phyloP scores from a whole-genome alignment of 1,139 yeast genomes.

The Zhuliangozyma blackwelliae region DNA sequence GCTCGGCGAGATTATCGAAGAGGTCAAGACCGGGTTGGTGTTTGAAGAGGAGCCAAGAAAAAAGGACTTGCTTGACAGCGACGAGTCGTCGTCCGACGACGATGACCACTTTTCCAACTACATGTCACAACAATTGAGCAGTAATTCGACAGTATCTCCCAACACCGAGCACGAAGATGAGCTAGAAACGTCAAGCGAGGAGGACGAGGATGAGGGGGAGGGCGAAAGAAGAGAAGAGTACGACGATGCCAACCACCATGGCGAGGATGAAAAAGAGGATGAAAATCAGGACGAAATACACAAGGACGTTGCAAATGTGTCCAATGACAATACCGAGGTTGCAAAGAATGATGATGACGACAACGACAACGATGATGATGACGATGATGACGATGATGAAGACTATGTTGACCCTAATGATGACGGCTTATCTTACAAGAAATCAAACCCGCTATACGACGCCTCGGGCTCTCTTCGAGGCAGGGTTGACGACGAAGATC shows the following conservation, averaged over 20 bases:
- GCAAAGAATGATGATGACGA: slow-evolving; percentile 21
- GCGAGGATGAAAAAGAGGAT: slow-evolving; percentile 2
- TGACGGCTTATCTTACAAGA: slow-evolving; percentile 72
- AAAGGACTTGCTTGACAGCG: slow-evolving; percentile 16
- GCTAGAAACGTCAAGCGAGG: slow-evolving; percentile 17
- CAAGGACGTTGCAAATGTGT: slow-evolving; percentile 5
- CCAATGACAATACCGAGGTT: slow-evolving; percentile 13
- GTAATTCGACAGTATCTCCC: slow-evolving; percentile 52
- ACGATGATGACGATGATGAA: slow-evolving; percentile 45
- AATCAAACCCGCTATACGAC: slow-evolving; percentile 58
- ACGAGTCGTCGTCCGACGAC: slow-evolving; percentile 27
- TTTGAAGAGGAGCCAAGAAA: slow-evolving; percentile 20
- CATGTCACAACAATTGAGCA: slow-evolving; percentile 76
- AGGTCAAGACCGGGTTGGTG: slow-evolving; percentile 32
- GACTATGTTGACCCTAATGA: slow-evolving; percentile 72
- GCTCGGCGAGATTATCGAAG: slow-evolving; percentile 39
- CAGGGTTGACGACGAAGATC: slow-evolving; percentile 21
- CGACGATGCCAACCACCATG: slow-evolving; percentile 1
- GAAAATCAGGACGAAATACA: slow-evolving; percentile 3
- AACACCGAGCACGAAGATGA: slow-evolving; percentile 14
- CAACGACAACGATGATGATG: slow-evolving; percentile 14
- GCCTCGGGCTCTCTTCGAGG: slow-evolving; percentile 31
- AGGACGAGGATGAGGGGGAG: slow-evolving; percentile 11
- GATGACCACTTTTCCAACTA: slow-evolving; percentile 62
- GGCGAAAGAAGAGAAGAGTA: slow-evolving; percentile 4